Evolutionary conservation across 2,329 filamentous ascomycete genomes (phyloP).

Genomic region (Nakataea oryzae): DNA sequence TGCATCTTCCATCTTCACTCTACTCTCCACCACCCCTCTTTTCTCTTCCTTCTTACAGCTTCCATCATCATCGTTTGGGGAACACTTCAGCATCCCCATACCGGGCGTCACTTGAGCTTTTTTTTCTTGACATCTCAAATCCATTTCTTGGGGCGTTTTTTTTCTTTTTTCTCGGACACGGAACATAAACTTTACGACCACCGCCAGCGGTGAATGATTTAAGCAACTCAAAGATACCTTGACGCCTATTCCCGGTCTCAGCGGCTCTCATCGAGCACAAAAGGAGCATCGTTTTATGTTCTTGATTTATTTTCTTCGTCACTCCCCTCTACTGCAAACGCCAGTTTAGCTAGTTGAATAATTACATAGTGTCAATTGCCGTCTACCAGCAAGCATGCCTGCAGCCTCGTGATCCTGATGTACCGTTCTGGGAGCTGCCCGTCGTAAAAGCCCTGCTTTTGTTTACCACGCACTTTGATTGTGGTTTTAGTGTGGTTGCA

Average conservation of each 20-base stretch:
- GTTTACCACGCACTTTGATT: too few relatives aligned
- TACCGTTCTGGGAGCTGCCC: too few relatives aligned
- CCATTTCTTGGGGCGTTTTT: slow-evolving; percentile 3
- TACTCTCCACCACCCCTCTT: not conserved
- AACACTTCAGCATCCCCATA: not conserved
- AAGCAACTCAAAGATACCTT: not conserved
- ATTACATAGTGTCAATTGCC: not conserved
- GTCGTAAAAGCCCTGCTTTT: too few relatives aligned
- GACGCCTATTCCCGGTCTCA: not conserved
- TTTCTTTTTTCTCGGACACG: slow-evolving; percentile 6
- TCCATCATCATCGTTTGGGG: not conserved
- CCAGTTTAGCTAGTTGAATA: not conserved
- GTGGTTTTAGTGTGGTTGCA: too few relatives aligned
- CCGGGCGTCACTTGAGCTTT: not conserved
- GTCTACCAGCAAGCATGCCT: too few relatives aligned
- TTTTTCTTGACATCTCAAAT: slow-evolving; percentile 10
- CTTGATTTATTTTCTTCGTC: slow-evolving; percentile 5
- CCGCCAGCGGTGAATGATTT: not conserved
- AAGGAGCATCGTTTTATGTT: not conserved
- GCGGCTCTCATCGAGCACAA: not conserved
- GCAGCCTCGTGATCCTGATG: too few relatives aligned
- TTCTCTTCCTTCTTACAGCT: not conserved
- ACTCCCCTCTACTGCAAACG: slow-evolving; percentile 4
- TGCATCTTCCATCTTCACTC: not conserved
- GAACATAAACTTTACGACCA: not conserved